A percentile compares a stretch with the other conserved stretches of the same genome.
Conservation (phyloP, 441 rosid species). For the Viola pubescens region DNA sequence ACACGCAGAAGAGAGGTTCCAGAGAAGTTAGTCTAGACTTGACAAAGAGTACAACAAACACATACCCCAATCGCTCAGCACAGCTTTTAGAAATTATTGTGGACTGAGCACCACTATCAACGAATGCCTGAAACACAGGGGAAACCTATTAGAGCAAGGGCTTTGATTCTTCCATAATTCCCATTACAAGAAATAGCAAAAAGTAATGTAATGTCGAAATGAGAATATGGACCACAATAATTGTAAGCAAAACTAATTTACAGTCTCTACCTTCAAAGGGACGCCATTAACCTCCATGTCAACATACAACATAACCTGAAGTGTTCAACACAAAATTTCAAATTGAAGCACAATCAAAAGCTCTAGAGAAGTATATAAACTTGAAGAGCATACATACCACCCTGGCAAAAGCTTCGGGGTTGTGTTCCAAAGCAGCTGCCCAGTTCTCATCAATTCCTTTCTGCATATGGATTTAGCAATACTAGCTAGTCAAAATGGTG, state of each 20-base stretch:
- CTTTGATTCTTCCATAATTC: background rate
- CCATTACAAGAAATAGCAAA: background rate
- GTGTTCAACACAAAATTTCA: conserved; percentile 19
- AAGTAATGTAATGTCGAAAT: conserved; percentile 1
- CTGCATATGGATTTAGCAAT: conserved; percentile 40
- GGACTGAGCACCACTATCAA: conserved; percentile 98
- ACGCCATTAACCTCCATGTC: conserved; percentile 98
- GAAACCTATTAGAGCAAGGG: background rate
- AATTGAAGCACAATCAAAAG: conserved; percentile 4
- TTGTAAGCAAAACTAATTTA: conserved; percentile 9
- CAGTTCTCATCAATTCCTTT: conserved; percentile 98
- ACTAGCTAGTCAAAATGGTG: conserved; percentile 11
- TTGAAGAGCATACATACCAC: conserved; percentile 62
- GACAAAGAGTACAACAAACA: conserved; percentile 3
- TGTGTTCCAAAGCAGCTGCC: conserved; percentile 96
- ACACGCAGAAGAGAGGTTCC: background rate
- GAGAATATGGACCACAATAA: background rate
- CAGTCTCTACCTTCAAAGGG: conserved; percentile 67
- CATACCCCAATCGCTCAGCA: conserved; percentile 92
- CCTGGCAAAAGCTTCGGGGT: conserved; percentile 97
- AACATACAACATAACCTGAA: conserved; percentile 87
- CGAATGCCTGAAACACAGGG: conserved; percentile 64
- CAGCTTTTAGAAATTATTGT: conserved; percentile 95
- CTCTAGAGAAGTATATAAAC: conserved; percentile 9
- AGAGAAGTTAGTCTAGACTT: background rate